Conservation (phyloP, 768 basidiomycete species). For the Russula griseocarnosa region DNA sequence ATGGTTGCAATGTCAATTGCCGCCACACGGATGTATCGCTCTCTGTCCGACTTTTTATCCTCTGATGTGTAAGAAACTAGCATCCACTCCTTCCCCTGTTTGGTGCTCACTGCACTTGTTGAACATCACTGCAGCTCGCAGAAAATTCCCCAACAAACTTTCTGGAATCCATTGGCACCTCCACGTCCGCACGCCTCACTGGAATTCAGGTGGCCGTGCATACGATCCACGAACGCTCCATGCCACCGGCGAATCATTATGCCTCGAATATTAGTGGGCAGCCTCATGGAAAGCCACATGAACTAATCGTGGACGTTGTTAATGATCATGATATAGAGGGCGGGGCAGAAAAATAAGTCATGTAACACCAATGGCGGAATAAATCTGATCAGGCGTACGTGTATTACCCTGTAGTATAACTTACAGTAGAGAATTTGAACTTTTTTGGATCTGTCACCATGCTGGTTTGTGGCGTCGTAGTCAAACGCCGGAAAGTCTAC, state of each 20-base stretch:
- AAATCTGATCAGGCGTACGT: too few species aligned
- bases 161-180: not conserved
- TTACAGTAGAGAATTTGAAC: too few species aligned
- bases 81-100: too few species aligned
- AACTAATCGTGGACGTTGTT: not conserved
- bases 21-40: conserved; percentile 1
- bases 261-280: not conserved
- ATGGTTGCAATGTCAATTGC: not conserved
- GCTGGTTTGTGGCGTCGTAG: too few species aligned
- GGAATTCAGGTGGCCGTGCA: conserved; percentile 8
- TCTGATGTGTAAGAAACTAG: not conserved
- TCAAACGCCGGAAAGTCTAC: too few species aligned
- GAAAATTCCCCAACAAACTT: not conserved
- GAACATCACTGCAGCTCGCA: not conserved
- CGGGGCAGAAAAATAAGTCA: not conserved
- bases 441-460: too few species aligned
- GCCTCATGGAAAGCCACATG: not conserved
- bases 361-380: not conserved
- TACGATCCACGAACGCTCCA: not conserved
- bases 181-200: not conserved
- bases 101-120: not conserved
- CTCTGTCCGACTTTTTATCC: not conserved
- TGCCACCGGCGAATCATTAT: not conserved
- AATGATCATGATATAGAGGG: not conserved
- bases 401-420: too few species aligned